phyloP scores from a whole-genome alignment of 495 filamentous ascomycete genomes.

The Thermochaetoides thermophila region DNA sequence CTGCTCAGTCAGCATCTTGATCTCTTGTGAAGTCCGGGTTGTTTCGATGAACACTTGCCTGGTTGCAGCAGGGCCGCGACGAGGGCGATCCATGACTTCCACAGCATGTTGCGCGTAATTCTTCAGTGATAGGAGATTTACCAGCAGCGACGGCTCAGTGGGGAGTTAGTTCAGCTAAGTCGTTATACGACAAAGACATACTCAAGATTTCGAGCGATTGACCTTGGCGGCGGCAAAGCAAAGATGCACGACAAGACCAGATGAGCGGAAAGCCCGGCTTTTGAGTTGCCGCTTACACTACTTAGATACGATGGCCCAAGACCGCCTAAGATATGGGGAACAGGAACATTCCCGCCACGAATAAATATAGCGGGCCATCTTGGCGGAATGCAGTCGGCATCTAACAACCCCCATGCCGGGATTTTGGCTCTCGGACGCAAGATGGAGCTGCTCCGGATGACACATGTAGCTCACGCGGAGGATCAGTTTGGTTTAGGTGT shows the following conservation, averaged over 20 bases:
- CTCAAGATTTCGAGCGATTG: constrained; percentile 1
- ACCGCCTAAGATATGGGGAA: constrained; percentile 6
- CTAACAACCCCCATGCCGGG: neutral
- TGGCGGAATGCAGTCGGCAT: constrained; percentile 10
- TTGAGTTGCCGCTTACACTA: constrained; percentile 1
- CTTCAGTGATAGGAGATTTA: too few relatives aligned
- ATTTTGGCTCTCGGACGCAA: too few relatives aligned
- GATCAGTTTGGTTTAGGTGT: constrained; percentile 8
- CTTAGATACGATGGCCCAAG: constrained; percentile 1
- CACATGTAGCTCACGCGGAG: neutral
- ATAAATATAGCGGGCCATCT: constrained; percentile 15
- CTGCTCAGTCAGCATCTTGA: constrained; percentile 4
- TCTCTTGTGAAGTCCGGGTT: neutral
- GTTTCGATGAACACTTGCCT: constrained; percentile 2
- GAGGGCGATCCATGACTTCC: constrained; percentile 12
- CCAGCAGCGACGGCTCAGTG: neutral
- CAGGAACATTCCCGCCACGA: constrained; percentile 11
- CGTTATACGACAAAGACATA: too few relatives aligned
- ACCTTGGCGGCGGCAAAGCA: constrained; percentile 5
- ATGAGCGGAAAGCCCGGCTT: constrained; percentile 3
- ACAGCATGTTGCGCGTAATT: constrained; percentile 9
- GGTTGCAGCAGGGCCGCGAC: constrained; percentile 9
- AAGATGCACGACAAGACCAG: constrained; percentile 1
- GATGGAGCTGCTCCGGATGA: constrained; percentile 4
- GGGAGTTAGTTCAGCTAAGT: too few relatives aligned